These are phyloP conservation scores for Galerina marginata DNA, from an alignment of 768 basidiomycete genomes.

Conservation along the genomic window DNA sequence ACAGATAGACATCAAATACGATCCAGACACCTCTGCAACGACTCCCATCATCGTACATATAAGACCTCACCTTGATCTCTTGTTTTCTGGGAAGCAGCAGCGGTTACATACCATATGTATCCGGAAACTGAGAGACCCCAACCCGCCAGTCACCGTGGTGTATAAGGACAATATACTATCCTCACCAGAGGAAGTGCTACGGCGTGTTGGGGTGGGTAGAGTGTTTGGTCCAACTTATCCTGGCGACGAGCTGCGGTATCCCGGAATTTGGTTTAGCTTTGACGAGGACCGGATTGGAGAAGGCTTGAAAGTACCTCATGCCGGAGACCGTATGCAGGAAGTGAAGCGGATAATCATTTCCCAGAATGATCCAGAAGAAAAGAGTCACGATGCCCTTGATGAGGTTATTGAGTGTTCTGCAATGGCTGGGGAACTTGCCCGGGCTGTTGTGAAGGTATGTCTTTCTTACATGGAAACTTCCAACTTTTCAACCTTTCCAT, in stretches of 20 bases:
- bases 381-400: conserved; percentile 69
- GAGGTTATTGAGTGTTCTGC: conserved; percentile 67
- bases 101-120: conserved; percentile 81
- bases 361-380: conserved; percentile 65
- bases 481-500: background rate
- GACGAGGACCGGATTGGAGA: conserved; percentile 73
- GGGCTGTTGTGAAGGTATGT: conserved; percentile 70
- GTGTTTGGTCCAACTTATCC: conserved; percentile 87
- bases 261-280: conserved; percentile 85
- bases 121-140: conserved; percentile 66
- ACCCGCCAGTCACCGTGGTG: conserved; percentile 69
- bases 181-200: conserved; percentile 62
- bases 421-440: conserved; percentile 76
- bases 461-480: background rate
- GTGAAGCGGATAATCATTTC: conserved; percentile 77
- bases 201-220: conserved; percentile 68
- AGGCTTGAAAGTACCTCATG: conserved; percentile 52
- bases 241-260: conserved; percentile 76
- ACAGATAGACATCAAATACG: conserved; percentile 84
- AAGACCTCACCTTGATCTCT: conserved; percentile 82
- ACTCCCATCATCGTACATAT: conserved; percentile 81
- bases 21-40: conserved; percentile 69
- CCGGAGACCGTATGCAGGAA: conserved; percentile 74
- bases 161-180: conserved; percentile 72
- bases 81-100: conserved; percentile 82